phyloP scores from a whole-genome alignment of 78 protist genomes.

The Planoprotostelium fungivorum region DNA sequence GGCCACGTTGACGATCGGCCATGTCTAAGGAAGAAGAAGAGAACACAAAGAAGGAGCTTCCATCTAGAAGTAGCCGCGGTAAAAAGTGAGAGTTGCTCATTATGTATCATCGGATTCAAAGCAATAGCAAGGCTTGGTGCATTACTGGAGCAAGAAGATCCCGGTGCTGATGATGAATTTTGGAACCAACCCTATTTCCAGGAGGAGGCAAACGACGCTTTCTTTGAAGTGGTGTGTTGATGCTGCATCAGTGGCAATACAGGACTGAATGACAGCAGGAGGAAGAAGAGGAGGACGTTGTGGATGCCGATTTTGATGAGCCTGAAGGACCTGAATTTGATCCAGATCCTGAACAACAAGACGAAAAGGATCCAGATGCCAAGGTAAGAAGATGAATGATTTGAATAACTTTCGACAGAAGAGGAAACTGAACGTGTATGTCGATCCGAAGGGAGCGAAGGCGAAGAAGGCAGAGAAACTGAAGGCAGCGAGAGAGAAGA shows the following conservation, averaged over 20 bases:
- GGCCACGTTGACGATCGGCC: no score
- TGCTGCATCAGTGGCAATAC: not conserved
- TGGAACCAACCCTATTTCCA: not conserved
- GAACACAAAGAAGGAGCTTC: not conserved
- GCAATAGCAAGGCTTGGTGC: not conserved
- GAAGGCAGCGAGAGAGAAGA: not conserved
- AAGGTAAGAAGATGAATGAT: not conserved
- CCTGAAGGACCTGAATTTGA: not conserved
- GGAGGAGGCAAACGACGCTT: not conserved
- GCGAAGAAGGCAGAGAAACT: not conserved
- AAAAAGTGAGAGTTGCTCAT: no score
- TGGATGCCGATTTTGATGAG: not conserved
- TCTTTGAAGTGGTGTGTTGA: not conserved
- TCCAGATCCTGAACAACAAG: not conserved
- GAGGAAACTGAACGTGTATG: not conserved
- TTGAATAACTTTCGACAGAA: not conserved
- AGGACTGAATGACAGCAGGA: not conserved
- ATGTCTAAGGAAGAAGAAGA: not conserved
- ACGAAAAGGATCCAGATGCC: not conserved
- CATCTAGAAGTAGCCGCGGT: not conserved
- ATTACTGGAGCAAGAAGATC: not conserved
- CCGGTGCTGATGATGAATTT: not conserved
- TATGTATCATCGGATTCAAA: no score
- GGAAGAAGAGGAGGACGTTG: not conserved
- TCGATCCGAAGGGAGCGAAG: not conserved